These are phyloP conservation scores for Penicillium alfredii DNA, from an alignment of 495 filamentous ascomycete genomes.

Conservation along the genomic window DNA sequence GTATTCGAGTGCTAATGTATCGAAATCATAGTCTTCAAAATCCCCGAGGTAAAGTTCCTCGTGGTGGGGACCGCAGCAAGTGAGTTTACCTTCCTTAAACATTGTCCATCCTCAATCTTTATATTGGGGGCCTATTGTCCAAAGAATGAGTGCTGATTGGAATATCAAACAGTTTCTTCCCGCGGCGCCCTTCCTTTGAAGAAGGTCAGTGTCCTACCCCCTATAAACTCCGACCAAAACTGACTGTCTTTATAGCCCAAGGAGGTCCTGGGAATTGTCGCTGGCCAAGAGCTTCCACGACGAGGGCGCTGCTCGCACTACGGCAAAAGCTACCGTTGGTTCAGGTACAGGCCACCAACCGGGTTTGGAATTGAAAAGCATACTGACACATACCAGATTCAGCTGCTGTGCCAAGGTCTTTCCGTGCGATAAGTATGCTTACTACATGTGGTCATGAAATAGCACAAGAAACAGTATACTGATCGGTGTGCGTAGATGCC, in stretches of 20 bases:
- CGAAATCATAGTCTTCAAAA: constrained; percentile 49
- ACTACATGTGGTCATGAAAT: no score
- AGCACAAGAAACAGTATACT: constrained; percentile 11
- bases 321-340: constrained; percentile 77
- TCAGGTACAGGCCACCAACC: constrained; percentile 54
- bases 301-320: constrained; percentile 77
- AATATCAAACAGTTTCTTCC: constrained; percentile 27
- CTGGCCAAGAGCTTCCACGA: constrained; percentile 70
- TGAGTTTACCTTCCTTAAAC: constrained; percentile 25
- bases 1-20: background rate
- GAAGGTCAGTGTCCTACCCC: no score
- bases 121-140: no score
- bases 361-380: no score
- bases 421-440: constrained; percentile 62
- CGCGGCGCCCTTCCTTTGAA: constrained; percentile 42
- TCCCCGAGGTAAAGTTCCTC: constrained; percentile 78
- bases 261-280: constrained; percentile 72
- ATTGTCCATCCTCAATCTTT: no score
- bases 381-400: constrained; percentile 37
- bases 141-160: constrained; percentile 2
- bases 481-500: constrained; percentile 48
- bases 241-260: constrained; percentile 34
- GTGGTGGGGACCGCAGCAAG: constrained; percentile 53
- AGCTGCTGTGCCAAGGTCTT: constrained; percentile 63
- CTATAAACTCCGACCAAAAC: constrained; percentile 1